These are phyloP conservation scores for Lizonia empirigonia DNA, from an alignment of 2,329 filamentous ascomycete species.

Conservation along the genomic window DNA sequence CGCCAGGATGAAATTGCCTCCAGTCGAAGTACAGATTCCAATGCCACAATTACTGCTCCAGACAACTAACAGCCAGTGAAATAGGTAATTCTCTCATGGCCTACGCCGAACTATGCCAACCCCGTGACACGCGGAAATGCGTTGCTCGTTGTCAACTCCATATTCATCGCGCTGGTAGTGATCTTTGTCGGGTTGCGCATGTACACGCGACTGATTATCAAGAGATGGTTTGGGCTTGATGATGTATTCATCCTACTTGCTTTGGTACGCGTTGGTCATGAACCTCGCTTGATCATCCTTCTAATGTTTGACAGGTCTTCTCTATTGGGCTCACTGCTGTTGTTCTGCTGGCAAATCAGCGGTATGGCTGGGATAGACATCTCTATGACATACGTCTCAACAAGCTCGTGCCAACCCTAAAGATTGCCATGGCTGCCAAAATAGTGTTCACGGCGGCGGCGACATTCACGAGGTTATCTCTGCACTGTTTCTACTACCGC, in stretches of 20 bases:
- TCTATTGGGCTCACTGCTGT: slow-evolving; percentile 47
- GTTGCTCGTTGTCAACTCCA: slow-evolving; percentile 48
- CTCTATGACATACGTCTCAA: slow-evolving; percentile 49
- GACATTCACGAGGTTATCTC: slow-evolving; percentile 52
- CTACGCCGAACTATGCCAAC: slow-evolving; percentile 49
- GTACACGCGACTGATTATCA: slow-evolving; percentile 50
- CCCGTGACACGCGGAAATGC: slow-evolving; percentile 49
- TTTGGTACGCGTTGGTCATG: slow-evolving; percentile 34
- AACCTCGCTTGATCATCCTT: not conserved
- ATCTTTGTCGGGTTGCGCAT: slow-evolving; percentile 47
- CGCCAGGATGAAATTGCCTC: slow-evolving; percentile 37
- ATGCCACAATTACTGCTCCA: not conserved
- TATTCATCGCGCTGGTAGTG: slow-evolving; percentile 48
- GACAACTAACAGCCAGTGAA: not conserved
- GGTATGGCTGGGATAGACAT: slow-evolving; percentile 53
- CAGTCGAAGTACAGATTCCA: slow-evolving; percentile 32
- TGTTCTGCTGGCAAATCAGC: slow-evolving; percentile 51
- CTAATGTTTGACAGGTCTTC: slow-evolving; percentile 37
- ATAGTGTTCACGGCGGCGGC: slow-evolving; percentile 50
- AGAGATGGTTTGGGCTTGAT: slow-evolving; percentile 52
- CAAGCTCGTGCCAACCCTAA: slow-evolving; percentile 29
- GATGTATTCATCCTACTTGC: slow-evolving; percentile 51
- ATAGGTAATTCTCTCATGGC: slow-evolving; percentile 43
- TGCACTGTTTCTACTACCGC: slow-evolving; percentile 56
- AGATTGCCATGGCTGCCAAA: slow-evolving; percentile 52